Base-by-base conservation (phyloP, 192 early-diverging fungal species). In the Coemansia sp. region DNA sequence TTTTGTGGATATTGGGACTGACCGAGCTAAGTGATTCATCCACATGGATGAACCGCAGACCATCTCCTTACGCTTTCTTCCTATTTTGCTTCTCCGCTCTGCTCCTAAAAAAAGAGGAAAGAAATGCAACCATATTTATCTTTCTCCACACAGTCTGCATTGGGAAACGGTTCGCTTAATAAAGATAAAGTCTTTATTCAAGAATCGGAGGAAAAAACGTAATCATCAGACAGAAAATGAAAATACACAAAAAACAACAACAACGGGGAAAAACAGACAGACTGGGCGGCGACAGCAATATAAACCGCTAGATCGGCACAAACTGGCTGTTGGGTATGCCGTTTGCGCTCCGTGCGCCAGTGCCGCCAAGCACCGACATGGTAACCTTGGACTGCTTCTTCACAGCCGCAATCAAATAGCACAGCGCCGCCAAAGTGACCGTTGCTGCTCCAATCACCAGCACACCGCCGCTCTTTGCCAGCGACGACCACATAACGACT, bases 401-500 rank as follows among this genome's bases (percentile, higher is more conserved):
- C 45, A 84, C 55, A 2, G 83, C 83, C 2, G 83, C 77, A 19
- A 84, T 63, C 3, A 78, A 56, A 60, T 84, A 84, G 71, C 74
- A 80, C 21, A 16, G 45, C 18, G 74, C 74, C 5, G 83, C 68
- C 52, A 84, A 15, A 21, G 83, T 80, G 7, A 74, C 62, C 6
- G 78, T 77, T 1, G 65, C 69, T 5, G 83, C 83, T 3, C 77
- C 83, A 62, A 84, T 74, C 8, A 70, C 78, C 59, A 84, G 66
- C 1, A 84, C 58, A 1, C 77, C 72, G 41, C 77, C 73, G 67
- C 70, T 65, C 56, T 77, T 70, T 7, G 83, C 70, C 61, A 84
- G 60, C 60, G 83, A 84, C 45, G 83, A 70, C 83, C 83, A 84
- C 77, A 80, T 84, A 37, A 84, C 69, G 11, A 69, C 63, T 1